Evolutionary conservation across 805 yeast genomes (phyloP), one percentile per base, ranked within the genome.

Genomic region (Brettanomyces naardenensis): DNA sequence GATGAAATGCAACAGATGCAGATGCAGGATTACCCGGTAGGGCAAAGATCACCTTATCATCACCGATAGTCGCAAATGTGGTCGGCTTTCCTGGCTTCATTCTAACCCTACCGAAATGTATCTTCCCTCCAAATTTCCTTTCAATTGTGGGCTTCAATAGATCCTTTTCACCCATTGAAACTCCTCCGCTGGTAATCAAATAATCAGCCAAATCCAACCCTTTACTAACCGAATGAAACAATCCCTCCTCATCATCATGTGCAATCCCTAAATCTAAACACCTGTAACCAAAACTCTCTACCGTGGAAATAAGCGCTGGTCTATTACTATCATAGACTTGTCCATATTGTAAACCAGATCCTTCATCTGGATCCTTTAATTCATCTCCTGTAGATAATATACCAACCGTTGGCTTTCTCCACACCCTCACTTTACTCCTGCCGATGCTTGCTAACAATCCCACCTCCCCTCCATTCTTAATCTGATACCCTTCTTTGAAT

Each of bases 71-170:
- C 0, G 77, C 78, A 58, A 71, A 73, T 1, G 79, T 73, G 2
- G 75, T 68, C 3, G 79, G 79, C 43, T 73, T 73, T 0, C 79
- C 79, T 1, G 79, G 79, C 44, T 73, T 73, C 75, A 73, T 73
- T n/a, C 64, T 64, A 5, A 73, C 76, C 30, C 78, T 52, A 4
- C 79, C 79, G 48, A 73, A 73, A 42, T 70, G 74, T 27, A 73
- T 67, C 1, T 42, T 46, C 1, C 76, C 78, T 0, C 56, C 54
- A 14, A 73, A 44, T 9, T 41, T 43, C 26, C 64, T 48, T 40
- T 69, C 71, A 19, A 73, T 67, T 0, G 66, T 58, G 0, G 78
- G 77, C 39, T 73, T 73, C 29, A 73, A 48, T 13, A 71, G 53
- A 47, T 73, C 79, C 25, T 63, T 42, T 46, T 73, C 79, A 2